phyloP scores from a whole-genome alignment of 768 basidiomycete species.

The Phylloporus rhodoxanthus region DNA sequence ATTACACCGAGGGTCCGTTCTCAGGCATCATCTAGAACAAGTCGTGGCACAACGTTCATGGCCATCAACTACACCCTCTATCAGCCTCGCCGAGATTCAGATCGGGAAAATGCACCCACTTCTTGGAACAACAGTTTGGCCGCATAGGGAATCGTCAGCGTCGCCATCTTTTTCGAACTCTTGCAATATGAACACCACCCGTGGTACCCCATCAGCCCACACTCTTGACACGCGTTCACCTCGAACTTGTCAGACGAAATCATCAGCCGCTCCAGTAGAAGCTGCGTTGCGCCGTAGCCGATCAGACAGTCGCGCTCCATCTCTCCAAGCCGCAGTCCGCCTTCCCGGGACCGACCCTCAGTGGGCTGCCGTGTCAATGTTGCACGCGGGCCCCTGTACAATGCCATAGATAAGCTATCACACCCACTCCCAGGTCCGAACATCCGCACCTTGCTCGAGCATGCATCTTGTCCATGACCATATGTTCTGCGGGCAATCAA shows the following conservation, averaged over 20 bases:
- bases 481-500: conserved; percentile 59
- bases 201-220: conserved; percentile 91
- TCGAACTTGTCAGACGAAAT: conserved; percentile 98
- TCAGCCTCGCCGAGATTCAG: background rate
- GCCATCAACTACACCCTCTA: conserved; percentile 68
- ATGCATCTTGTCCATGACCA: conserved; percentile 99
- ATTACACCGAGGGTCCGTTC: background rate
- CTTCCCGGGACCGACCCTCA: conserved; percentile 96
- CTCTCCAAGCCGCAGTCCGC: conserved; percentile 93
- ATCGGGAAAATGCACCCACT: conserved; percentile 37
- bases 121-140: conserved; percentile 91
- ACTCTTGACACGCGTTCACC: conserved; percentile 90
- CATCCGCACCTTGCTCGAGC: conserved; percentile 79
- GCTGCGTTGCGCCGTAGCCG: conserved; percentile 96
- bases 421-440: conserved; percentile 1
- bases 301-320: conserved; percentile 99
- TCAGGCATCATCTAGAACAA: conserved; percentile 78
- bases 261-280: conserved; percentile 95
- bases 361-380: conserved; percentile 96
- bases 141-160: conserved; percentile 93
- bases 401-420: conserved; percentile 3
- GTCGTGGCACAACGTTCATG: conserved; percentile 91
- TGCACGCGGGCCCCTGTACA: conserved; percentile 82
- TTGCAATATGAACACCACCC: conserved; percentile 99
- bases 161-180: conserved; percentile 93